Evolutionary conservation across 2,329 filamentous ascomycete genomes (phyloP).

Genomic region (Fusarium sublunatum): DNA sequence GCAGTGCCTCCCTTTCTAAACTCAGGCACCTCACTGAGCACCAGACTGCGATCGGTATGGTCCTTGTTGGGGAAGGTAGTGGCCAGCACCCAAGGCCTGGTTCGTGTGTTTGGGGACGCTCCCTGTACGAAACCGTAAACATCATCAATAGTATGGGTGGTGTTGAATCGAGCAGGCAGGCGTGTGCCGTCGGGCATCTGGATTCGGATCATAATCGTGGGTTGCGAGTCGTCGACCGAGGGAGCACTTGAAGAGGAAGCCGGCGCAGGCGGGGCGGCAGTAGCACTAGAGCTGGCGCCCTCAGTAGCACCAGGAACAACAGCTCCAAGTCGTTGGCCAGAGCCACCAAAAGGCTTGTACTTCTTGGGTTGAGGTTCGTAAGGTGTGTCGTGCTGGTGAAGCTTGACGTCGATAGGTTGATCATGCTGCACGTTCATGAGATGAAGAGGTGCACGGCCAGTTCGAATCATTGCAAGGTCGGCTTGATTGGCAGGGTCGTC

Average conservation of each 20-base stretch:
- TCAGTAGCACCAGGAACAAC: slow-evolving; percentile 72
- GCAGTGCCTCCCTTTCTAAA: slow-evolving; percentile 75
- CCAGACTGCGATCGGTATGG: slow-evolving; percentile 72
- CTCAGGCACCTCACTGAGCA: slow-evolving; percentile 70
- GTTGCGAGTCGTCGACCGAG: slow-evolving; percentile 71
- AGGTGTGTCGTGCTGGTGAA: slow-evolving; percentile 77
- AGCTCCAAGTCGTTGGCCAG: slow-evolving; percentile 79
- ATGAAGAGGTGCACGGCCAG: slow-evolving; percentile 79
- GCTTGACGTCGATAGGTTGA: slow-evolving; percentile 82
- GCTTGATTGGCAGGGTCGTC: slow-evolving; percentile 80
- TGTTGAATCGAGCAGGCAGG: slow-evolving; percentile 84
- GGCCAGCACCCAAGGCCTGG: slow-evolving; percentile 77
- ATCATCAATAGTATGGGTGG: slow-evolving; percentile 79
- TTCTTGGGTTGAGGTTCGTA: slow-evolving; percentile 79
- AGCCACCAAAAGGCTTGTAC: slow-evolving; percentile 79
- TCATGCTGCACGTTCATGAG: slow-evolving; percentile 81
- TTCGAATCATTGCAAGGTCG: slow-evolving; percentile 79
- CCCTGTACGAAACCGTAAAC: slow-evolving; percentile 79
- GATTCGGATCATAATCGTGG: slow-evolving; percentile 77
- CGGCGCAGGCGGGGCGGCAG: slow-evolving; percentile 40
- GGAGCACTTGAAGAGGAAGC: slow-evolving; percentile 53
- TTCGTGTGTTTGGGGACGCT: slow-evolving; percentile 67
- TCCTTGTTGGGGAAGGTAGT: slow-evolving; percentile 89
- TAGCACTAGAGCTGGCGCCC: slow-evolving; percentile 22
- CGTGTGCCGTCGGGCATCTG: slow-evolving; percentile 82